Base-by-base conservation (phyloP, 169 alveolate species). In the Plasmodium gonderi region DNA sequence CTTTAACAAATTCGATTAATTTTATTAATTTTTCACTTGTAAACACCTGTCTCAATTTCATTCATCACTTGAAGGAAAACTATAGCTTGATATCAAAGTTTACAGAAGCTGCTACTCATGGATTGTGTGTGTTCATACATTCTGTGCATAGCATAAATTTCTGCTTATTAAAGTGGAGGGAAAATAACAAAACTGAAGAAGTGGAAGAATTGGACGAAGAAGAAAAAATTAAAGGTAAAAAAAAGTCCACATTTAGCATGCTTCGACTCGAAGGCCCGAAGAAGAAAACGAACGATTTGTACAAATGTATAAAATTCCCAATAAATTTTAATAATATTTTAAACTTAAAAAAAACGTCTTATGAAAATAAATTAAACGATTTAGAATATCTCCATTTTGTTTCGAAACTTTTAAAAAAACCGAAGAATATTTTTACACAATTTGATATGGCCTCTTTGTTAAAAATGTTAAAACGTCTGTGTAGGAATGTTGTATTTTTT, bases 271-370 rank as follows among this genome's bases (percentile, higher is more conserved):
- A 60, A 12, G 40, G 33, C 14, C 20, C 17, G 44, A 65, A 29
- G 4, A 31, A 31, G 38, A 68, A 68, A 12, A 74, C 26, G 29
- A 36, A 76, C 9, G 45, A 44, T 20, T 31, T 90, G 14, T 90
- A 78, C 44, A 44, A 45, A 2, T 90, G 74, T 65, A 65, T 51
- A 47, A 65, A 90, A 65, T 90, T 90, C 42, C 94, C 94, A 0
- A 23, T 90, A 11, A 76, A 90, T 67, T 90, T 90, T 65, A 64
- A 60, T 5, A 65, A 90, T 72, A 76, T 90, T 64, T 65, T 90
- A 29, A 90, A 90, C 23, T 44, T 65, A 31, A 69, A 65, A 65
- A 87, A 33, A 23, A 67, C 47, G 17, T 12, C 49, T n/a, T 65
- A 90, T 20, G 67, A 11, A 17, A 26, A 31, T 23, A 11, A 65